Evolutionary conservation across 768 basidiomycete genomes (phyloP), one percentile per base, ranked within the genome.

Genomic region (Kwoniella sp.): DNA sequence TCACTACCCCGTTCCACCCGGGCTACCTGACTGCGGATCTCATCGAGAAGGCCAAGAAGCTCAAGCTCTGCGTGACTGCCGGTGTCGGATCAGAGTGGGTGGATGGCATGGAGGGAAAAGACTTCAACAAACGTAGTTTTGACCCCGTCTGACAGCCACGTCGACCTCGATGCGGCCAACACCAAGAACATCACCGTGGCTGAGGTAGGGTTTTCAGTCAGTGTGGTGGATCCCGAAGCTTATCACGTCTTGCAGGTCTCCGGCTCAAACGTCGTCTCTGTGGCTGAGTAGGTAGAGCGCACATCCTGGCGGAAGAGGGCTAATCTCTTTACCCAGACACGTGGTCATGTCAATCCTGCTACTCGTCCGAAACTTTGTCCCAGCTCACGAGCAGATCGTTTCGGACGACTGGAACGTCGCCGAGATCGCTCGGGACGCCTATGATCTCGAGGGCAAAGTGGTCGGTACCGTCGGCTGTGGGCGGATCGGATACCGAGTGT

Each of bases 71-170:
- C 67, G 81, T 92, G 67, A 95, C 90, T 20, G 90, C 89, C 53
- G 88, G 88, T 73, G 88, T 90, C 40, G 88, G 89, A 10, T 88
- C 86, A 17, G 90, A 91, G 76, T 88, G 87, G 77, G 83, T 90
- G 2, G 11, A 10, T 33, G 12, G 7, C 15, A 36, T n/a, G 5
- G 34, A 23, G 9, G 19, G 39, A 25, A 40, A 3, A n/a, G n/a
- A 50, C 40, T 27, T n/a, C n/a, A n/a, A n/a, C n/a, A n/a, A n/a
- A n/a, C n/a, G n/a, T n/a, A n/a, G n/a, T n/a, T n/a, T n/a, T n/a
- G n/a, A n/a, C n/a, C n/a, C n/a, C n/a, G n/a, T 12, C 23, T 49
- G n/a, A 9, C n/a, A 63, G 61, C 45, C 67, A 69, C 42, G 55
- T 69, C 55, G 89, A 92, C 71, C 81, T 93, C 55, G 85, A 91